Evolutionary conservation across 768 basidiomycete genomes (phyloP).

Genomic region (Amanita molliuscula): DNA sequence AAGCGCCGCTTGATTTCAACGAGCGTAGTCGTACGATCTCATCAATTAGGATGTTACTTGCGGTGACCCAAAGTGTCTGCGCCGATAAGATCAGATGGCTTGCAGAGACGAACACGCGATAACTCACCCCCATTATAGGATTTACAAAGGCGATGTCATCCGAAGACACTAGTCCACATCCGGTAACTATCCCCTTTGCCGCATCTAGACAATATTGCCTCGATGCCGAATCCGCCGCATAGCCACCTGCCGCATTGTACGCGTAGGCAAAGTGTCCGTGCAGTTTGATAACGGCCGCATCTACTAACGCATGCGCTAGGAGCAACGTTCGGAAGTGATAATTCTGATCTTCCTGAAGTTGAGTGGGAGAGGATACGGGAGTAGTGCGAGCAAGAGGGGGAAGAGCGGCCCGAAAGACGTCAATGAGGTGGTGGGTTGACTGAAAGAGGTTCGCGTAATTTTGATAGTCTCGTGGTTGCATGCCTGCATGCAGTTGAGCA

Average conservation of each 20-base stretch:
- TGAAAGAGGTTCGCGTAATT: constrained; percentile 33
- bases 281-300: constrained; percentile 42
- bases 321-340: constrained; percentile 20
- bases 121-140: constrained; percentile 43
- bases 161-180: constrained; percentile 21
- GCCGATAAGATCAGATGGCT: constrained; percentile 5
- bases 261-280: constrained; percentile 36
- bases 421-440: constrained; percentile 35
- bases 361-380: background rate
- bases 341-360: background rate
- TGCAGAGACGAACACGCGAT: constrained; percentile 7
- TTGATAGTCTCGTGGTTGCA: constrained; percentile 28
- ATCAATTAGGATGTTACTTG: constrained; percentile 35
- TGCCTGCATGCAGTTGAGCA: constrained; percentile 22
- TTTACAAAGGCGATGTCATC: constrained; percentile 30
- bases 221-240: constrained; percentile 22
- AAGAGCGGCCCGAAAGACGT: constrained; percentile 17
- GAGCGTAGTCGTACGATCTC: constrained; percentile 33
- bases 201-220: constrained; percentile 32
- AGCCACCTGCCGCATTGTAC: constrained; percentile 5
- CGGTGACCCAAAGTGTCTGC: constrained; percentile 36
- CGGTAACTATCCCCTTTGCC: constrained; percentile 30
- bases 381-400: background rate
- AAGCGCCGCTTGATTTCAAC: constrained; percentile 14
- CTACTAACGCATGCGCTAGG: constrained; percentile 36